Conservation (phyloP, 805 yeast genomes). For the Metschnikowia cubensis region DNA sequence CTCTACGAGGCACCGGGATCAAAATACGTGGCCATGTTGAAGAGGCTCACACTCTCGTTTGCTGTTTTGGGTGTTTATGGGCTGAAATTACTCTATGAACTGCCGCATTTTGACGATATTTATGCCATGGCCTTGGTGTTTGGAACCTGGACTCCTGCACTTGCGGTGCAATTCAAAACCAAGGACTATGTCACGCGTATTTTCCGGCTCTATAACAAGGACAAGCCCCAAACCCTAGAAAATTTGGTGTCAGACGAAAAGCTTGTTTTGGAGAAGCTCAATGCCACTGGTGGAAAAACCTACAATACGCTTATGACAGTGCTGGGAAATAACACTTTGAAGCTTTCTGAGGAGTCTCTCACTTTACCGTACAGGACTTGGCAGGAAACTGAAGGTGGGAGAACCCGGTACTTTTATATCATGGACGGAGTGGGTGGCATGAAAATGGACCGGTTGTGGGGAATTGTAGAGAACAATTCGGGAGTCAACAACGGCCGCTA, state of each 20-base stretch:
- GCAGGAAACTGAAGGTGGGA: slow-evolving; percentile 34
- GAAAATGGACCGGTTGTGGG: slow-evolving; percentile 83
- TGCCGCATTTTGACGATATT: slow-evolving; percentile 50
- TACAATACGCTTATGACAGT: slow-evolving; percentile 59
- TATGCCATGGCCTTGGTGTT: slow-evolving; percentile 44
- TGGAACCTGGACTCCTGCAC: slow-evolving; percentile 54
- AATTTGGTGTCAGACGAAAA: slow-evolving; percentile 59
- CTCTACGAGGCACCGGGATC: slow-evolving; percentile 62
- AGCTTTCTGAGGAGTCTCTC: slow-evolving; percentile 21
- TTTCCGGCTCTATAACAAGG: slow-evolving; percentile 62
- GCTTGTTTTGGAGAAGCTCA: slow-evolving; percentile 63
- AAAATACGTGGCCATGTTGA: slow-evolving; percentile 57
- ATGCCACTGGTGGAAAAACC: slow-evolving; percentile 61
- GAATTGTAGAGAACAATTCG: slow-evolving; percentile 65
- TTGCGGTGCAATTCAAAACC: slow-evolving; percentile 47
- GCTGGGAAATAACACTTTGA: slow-evolving; percentile 30
- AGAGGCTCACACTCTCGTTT: slow-evolving; percentile 58
- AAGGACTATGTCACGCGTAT: slow-evolving; percentile 68
- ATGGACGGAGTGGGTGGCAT: slow-evolving; percentile 76
- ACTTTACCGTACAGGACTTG: slow-evolving; percentile 32
- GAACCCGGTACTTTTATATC: slow-evolving; percentile 47
- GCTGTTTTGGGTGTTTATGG: slow-evolving; percentile 58
- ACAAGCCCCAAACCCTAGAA: slow-evolving; percentile 61
- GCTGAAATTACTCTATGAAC: slow-evolving; percentile 53
- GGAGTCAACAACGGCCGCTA: slow-evolving; percentile 67